Conservation (phyloP, 257 asterid genomes). For the Solanum pennellii region DNA sequence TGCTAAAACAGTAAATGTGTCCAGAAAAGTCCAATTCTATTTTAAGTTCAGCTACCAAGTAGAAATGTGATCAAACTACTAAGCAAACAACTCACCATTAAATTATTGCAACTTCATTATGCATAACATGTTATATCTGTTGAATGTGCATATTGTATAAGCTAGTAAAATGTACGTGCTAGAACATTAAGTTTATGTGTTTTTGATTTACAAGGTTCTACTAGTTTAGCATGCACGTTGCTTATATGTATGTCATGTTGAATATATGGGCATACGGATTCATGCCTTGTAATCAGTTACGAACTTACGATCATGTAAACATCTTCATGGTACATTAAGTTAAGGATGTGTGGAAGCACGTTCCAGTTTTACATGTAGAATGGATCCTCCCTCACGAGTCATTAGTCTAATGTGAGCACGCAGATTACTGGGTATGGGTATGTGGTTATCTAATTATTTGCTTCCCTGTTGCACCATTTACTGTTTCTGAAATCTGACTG, state of each 20-base stretch:
- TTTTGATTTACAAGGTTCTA: not conserved
- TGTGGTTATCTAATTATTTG: not conserved
- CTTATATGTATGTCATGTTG: not conserved
- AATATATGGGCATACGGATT: not conserved
- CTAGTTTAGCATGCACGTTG: not conserved
- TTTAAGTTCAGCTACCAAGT: not conserved
- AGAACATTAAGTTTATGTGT: not conserved
- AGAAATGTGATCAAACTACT: not conserved
- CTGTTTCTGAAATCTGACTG: not conserved
- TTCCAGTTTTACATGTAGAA: not conserved
- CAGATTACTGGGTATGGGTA: not conserved
- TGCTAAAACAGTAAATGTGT: not conserved
- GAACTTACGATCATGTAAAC: not conserved
- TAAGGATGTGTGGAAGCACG: not conserved
- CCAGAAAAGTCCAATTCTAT: not conserved
- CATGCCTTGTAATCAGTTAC: not conserved
- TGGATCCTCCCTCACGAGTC: not conserved
- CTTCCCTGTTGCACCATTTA: not conserved
- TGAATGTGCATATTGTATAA: not conserved
- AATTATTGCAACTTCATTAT: not conserved
- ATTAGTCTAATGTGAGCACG: not conserved
- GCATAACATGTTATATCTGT: not conserved
- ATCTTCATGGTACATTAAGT: not conserved
- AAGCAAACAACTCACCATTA: not conserved
- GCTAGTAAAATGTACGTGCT: not conserved